Base-by-base conservation (phyloP, 176 grass and related monocot species). In the Saccharum officinarum region DNA sequence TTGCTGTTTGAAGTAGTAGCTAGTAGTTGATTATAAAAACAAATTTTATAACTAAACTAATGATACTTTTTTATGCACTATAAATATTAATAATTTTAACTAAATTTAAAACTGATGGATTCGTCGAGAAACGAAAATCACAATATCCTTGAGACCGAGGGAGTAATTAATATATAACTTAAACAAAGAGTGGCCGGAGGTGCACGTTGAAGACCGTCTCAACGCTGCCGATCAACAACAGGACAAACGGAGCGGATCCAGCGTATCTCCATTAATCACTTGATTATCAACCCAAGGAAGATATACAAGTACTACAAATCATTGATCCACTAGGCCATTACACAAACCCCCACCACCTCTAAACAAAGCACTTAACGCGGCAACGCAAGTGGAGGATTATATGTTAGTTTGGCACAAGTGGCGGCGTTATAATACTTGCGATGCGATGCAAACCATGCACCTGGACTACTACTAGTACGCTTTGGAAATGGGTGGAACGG, bases 241-340 rank as follows among this genome's bases (percentile, higher is more conserved):
- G 17, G 78, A 80, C 63, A 69, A 69, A 6, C 6, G 10, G 16
- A n/a, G 0, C 42, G 78, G 78, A 80, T 80, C 33, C 0, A 10
- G 2, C 78, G 63, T 68, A 80, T 80, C 78, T 22, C 10, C 17
- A 36, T 8, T 17, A 42, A 79, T 22, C 17, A 65, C 30, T 73
- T 50, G 57, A 79, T 36, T 14, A 50, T 8, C 41, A 2, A 1
- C 11, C 6, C 10, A 15, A 25, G 1, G 37, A 3, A 3, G 40
- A 69, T 45, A 77, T 12, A 61, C 5, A 44, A 40, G 69, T 41
- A 17, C 68, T 41, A 17, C 68, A 20, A 11, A 74, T 86, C 69
- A 65, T 74, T 42, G 78, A 81, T 67, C 77, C 64, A 44, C 44
- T 42, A 34, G 77, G 77, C 4, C 40, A 50, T 73, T 41, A 65